These are phyloP conservation scores for Lactarius hatsudake DNA, from an alignment of 768 basidiomycete species.

Conservation along the genomic window DNA sequence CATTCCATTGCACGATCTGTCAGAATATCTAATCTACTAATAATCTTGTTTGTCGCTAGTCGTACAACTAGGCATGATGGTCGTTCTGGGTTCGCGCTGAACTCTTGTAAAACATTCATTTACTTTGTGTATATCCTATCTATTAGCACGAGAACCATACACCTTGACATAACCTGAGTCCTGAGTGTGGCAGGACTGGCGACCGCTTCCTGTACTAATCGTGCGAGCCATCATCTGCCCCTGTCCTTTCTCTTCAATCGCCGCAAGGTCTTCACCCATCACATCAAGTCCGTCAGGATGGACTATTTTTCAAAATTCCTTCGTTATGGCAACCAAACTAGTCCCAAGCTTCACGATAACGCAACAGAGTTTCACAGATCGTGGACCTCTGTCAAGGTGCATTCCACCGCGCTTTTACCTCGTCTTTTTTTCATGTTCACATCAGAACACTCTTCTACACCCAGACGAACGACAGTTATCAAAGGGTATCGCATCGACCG, in stretches of 20 bases:
- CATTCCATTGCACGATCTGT: constrained; percentile 79
- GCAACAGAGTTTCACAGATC: constrained; percentile 71
- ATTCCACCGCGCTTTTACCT: constrained; percentile 13
- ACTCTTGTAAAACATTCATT: constrained; percentile 26
- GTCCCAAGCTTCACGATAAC: constrained; percentile 59
- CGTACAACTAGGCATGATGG: constrained; percentile 17
- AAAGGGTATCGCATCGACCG: constrained; percentile 76
- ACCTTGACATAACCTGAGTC: neutral
- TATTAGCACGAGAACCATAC: neutral
- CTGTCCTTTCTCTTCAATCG: neutral
- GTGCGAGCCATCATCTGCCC: neutral
- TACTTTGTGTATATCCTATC: constrained; percentile 19
- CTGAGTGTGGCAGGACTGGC: neutral
- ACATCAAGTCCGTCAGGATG: constrained; percentile 41
- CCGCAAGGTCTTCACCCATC: neutral
- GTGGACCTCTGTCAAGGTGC: constrained; percentile 72
- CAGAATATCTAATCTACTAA: constrained; percentile 65
- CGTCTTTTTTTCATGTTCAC: constrained; percentile 16
- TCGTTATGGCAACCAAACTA: constrained; percentile 43
- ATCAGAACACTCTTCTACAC: constrained; percentile 74
- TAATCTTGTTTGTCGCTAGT: constrained; percentile 26
- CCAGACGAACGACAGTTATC: constrained; percentile 88
- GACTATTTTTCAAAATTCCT: constrained; percentile 88
- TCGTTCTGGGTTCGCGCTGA: constrained; percentile 12
- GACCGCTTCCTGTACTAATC: neutral